Percentiles rank a stretch among this genome's conserved stretches.
These are phyloP conservation scores for Lactarius deliciosus DNA, from an alignment of 768 basidiomycete species.

Conservation along the genomic window DNA sequence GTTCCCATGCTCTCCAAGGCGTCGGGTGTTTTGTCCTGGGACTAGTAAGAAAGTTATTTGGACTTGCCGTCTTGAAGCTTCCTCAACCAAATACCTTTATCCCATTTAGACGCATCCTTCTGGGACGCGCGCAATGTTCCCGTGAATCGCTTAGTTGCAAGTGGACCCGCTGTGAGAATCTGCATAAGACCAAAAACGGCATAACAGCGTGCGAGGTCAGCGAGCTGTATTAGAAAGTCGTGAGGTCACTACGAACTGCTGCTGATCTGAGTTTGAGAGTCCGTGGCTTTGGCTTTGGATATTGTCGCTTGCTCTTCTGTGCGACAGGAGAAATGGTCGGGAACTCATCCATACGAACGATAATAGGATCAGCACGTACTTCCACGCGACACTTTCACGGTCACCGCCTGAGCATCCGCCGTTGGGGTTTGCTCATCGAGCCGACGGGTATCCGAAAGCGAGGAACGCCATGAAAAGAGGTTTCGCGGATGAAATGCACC, in stretches of 20 bases:
- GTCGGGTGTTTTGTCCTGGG: not conserved
- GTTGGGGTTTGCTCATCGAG: not conserved
- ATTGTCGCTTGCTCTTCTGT: not conserved
- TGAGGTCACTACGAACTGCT: not conserved
- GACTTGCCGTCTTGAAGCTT: too few relatives aligned
- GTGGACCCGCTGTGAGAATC: not conserved
- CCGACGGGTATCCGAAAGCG: not conserved
- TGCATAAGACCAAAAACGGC: not conserved
- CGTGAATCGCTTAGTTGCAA: not conserved
- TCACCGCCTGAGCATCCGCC: not conserved
- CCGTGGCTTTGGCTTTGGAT: not conserved
- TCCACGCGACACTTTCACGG: not conserved
- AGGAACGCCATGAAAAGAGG: conserved; percentile 7
- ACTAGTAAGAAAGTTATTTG: not conserved
- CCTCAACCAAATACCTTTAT: conserved; percentile 2
- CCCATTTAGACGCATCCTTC: not conserved
- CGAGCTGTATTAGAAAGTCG: not conserved
- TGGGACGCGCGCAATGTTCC: not conserved
- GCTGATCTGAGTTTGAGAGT: not conserved
- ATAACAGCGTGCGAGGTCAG: not conserved
- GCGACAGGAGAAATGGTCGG: not conserved
- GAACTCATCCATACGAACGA: not conserved
- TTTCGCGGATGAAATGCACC: conserved; percentile 10
- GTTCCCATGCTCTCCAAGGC: not conserved
- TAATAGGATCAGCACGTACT: not conserved